Evolutionary conservation across 1,284 basidiomycete species (phyloP).

Genomic region (Polyporus tsugae): DNA sequence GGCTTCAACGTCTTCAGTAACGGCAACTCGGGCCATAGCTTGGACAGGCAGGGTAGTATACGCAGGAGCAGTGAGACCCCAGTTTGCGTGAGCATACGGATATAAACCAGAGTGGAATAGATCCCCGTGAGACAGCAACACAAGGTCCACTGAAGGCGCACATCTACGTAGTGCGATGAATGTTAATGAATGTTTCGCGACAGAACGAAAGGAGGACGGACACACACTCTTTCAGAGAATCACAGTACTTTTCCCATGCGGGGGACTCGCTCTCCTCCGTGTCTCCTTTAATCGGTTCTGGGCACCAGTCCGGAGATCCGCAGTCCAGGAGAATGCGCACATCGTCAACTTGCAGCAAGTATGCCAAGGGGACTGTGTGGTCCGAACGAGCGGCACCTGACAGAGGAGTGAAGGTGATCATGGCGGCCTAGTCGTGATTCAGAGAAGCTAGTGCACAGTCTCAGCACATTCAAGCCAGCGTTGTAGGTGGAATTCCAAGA

Average conservation of each 20-base stretch:
- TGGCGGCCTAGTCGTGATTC: slow-evolving; percentile 41
- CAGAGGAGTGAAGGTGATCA: slow-evolving; percentile 94
- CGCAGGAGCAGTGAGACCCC: slow-evolving; percentile 91
- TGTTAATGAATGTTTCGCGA: slow-evolving; percentile 4
- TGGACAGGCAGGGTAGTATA: slow-evolving; percentile 97
- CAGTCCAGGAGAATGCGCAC: slow-evolving; percentile 95
- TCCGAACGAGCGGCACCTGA: slow-evolving; percentile 82
- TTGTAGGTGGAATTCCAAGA: not conserved
- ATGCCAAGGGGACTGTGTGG: slow-evolving; percentile 74
- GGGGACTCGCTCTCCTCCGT: slow-evolving; percentile 48
- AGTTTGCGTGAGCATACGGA: slow-evolving; percentile 88
- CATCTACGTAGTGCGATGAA: slow-evolving; percentile 50
- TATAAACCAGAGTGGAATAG: slow-evolving; percentile 90
- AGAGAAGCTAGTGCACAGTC: not conserved
- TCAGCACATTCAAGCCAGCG: slow-evolving; percentile 14
- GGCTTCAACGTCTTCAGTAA: slow-evolving; percentile 84
- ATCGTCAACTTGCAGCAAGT: slow-evolving; percentile 95
- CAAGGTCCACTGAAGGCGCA: slow-evolving; percentile 83
- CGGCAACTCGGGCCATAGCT: slow-evolving; percentile 94
- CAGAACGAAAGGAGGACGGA: not conserved
- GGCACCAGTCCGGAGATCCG: slow-evolving; percentile 89
- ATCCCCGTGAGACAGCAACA: slow-evolving; percentile 94
- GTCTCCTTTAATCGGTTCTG: slow-evolving; percentile 53
- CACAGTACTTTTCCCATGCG: slow-evolving; percentile 70
- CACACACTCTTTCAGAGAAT: slow-evolving; percentile 70